Base-by-base conservation (phyloP, 164 flowering plant species). In the Magnolia changhungtana region DNA sequence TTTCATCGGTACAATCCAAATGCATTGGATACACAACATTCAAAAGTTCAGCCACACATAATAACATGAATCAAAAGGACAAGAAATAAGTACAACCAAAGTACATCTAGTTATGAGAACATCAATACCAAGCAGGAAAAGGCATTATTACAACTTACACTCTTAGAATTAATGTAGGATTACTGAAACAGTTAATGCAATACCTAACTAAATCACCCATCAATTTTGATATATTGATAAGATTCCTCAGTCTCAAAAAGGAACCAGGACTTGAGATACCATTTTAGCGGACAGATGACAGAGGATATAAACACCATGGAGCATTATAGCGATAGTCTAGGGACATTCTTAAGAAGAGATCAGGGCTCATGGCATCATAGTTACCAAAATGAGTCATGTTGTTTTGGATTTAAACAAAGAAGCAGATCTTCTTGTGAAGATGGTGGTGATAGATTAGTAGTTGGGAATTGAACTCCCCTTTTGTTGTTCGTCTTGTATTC, bases 191-290 rank as follows among this genome's bases (percentile, higher is more conserved):
- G 63, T 50, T 27, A 72, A 13, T 31, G 24, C 52, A n/a, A 23
- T 78, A 94, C 99, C 97, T 96, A 98, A 19, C 99, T 82, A 96
- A 86, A 82, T 96, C 99, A 80, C 98, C 98, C 99, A 96, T 96
- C 86, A 96, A 82, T 27, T 80, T 96, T 96, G 67, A 96, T 96
- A 87, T 96, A 98, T 20, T 98, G 93, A 81, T 77, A 97, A 74
- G 81, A 82, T 83, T 96, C 99, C 86, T 96, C 98, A 21, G 95
- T 95, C 98, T 37, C 98, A 86, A 76, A 96, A 94, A 79, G 98
- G 98, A 80, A 94, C 98, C 78, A 96, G 82, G 14, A 96, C 96
- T 84, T 96, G 99, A 59, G 94, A 86, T 64, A 98, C 99, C 97
- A 89, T 92, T 89, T 96, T 96, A 69, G 99, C 99, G 88, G 51